phyloP scores from a whole-genome alignment of 2,329 filamentous ascomycete species.

The Pyricularia grisea region DNA sequence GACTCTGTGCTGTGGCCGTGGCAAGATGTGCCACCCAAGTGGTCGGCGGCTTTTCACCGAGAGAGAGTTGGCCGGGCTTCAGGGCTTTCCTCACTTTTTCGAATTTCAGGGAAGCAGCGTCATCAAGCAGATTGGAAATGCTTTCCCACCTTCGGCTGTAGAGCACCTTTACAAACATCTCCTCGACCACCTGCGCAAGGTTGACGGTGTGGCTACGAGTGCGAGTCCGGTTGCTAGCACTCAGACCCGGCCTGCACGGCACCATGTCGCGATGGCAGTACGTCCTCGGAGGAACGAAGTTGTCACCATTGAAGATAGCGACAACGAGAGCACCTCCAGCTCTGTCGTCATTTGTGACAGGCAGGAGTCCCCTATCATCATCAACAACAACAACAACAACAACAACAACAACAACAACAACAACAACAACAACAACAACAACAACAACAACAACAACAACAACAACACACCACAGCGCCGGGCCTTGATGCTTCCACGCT shows the following conservation, averaged over 20 bases:
- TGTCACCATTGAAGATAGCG: not conserved
- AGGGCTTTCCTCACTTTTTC: slow-evolving; percentile 58
- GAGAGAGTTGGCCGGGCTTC: slow-evolving; percentile 58
- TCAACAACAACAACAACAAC: not conserved
- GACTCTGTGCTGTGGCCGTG: slow-evolving; percentile 57
- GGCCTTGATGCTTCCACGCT: not conserved
- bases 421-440: too few relatives aligned
- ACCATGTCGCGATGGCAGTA: too few relatives aligned
- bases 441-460: not conserved
- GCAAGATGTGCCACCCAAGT: slow-evolving; percentile 54
- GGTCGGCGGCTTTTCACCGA: slow-evolving; percentile 55
- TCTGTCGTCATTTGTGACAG: not conserved
- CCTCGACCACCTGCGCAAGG: slow-evolving; percentile 30
- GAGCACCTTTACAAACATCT: slow-evolving; percentile 39
- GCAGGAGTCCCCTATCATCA: not conserved
- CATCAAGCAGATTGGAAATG: slow-evolving; percentile 67
- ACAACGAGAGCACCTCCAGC: not conserved
- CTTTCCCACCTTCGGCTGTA: slow-evolving; percentile 57
- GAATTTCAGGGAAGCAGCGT: slow-evolving; percentile 39
- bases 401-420: too few relatives aligned
- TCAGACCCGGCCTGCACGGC: too few relatives aligned
- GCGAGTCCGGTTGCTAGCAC: too few relatives aligned
- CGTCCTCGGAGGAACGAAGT: not conserved
- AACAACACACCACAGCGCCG: not conserved
- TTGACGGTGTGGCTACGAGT: slow-evolving; percentile 25